Percentiles rank a stretch among this genome's conserved stretches.
phyloP scores from a whole-genome alignment of 306 rosid species.

The Ormosia emarginata region DNA sequence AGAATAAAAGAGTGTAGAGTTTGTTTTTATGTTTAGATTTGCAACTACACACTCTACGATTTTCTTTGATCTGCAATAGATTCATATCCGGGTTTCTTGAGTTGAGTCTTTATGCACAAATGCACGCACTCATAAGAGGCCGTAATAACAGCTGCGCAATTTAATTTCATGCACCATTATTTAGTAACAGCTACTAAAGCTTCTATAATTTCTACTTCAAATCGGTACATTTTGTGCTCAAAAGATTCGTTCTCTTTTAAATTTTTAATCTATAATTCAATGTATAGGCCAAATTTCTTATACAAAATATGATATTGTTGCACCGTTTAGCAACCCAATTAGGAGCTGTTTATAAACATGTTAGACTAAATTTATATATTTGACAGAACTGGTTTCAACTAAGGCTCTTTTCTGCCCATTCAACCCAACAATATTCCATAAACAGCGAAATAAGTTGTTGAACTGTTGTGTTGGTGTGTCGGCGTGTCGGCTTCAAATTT shows the following conservation, averaged over 20 bases:
- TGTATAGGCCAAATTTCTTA: background rate
- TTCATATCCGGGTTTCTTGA: too few species aligned
- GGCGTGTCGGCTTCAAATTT: background rate
- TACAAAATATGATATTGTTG: background rate
- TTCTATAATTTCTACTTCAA: too few species aligned
- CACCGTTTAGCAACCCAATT: background rate
- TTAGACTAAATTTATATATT: too few species aligned
- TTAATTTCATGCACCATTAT: background rate
- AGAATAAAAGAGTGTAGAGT: too few species aligned
- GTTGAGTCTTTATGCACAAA: background rate
- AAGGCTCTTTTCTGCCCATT: too few species aligned
- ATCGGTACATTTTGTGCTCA: too few species aligned
- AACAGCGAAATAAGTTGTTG: background rate
- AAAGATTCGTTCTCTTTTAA: too few species aligned
- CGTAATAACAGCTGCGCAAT: background rate
- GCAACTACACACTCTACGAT: too few species aligned
- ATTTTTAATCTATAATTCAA: too few species aligned
- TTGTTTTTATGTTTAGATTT: too few species aligned
- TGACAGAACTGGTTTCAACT: background rate
- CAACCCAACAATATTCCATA: background rate
- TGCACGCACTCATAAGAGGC: background rate
- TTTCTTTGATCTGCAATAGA: too few species aligned
- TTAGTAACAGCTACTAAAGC: too few species aligned
- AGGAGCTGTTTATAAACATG: background rate
- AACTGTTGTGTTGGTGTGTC: background rate